phyloP scores from a whole-genome alignment of 352 stramenopile species.

The Pythium aphanidermatum region DNA sequence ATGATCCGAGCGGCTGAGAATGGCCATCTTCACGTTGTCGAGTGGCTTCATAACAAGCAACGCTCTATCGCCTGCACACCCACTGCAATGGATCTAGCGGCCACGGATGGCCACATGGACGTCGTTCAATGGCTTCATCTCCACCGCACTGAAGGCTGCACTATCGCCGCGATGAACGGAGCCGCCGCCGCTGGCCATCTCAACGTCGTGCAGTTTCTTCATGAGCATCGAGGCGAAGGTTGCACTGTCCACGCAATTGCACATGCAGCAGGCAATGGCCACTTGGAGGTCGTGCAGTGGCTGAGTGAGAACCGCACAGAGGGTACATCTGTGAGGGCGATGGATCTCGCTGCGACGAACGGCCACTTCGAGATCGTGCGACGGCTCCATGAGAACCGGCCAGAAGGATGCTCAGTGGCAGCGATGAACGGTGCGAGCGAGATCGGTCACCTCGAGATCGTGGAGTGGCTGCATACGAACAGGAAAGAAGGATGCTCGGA shows the following conservation, averaged over 20 bases:
- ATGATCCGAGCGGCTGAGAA: constrained; percentile 29
- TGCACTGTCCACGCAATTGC: constrained; percentile 40
- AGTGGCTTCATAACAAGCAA: constrained; percentile 29
- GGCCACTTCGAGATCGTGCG: constrained; percentile 43
- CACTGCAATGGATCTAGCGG: constrained; percentile 33
- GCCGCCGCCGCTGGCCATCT: constrained; percentile 29
- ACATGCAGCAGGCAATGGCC: constrained; percentile 33
- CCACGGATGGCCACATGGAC: constrained; percentile 28
- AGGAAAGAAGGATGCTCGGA: constrained; percentile 38
- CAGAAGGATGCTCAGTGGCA: constrained; percentile 30
- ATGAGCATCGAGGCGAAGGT: constrained; percentile 28
- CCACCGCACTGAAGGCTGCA: constrained; percentile 32
- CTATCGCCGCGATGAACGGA: constrained; percentile 31
- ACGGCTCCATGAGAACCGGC: constrained; percentile 39
- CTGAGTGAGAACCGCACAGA: constrained; percentile 32
- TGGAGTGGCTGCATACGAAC: constrained; percentile 48
- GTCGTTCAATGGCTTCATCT: constrained; percentile 36
- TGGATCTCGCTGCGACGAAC: constrained; percentile 44
- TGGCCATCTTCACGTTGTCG: constrained; percentile 25
- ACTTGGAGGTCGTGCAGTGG: constrained; percentile 42
- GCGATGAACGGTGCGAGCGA: constrained; percentile 43
- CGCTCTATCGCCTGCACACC: constrained; percentile 21
- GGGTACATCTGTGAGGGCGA: constrained; percentile 31
- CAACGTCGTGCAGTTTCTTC: constrained; percentile 32
- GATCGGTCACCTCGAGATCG: constrained; percentile 40